Conservation (phyloP, 2,329 filamentous ascomycete genomes). For the Dryadomyces quercus-mongolicae region DNA sequence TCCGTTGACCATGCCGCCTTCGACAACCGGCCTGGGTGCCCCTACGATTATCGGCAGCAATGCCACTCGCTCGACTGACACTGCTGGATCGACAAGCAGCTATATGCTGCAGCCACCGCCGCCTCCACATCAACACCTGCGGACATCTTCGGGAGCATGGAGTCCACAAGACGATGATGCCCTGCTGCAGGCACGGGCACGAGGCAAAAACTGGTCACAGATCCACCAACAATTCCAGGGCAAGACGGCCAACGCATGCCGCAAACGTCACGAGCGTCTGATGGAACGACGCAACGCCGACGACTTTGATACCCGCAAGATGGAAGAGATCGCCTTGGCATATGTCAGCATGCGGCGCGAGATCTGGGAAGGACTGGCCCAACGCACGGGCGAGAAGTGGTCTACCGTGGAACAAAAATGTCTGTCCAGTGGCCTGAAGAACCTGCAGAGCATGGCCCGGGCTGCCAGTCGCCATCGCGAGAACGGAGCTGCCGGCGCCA, state of each 20-base stretch:
- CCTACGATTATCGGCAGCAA: not conserved
- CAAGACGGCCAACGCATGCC: conserved; percentile 75
- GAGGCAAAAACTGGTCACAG: conserved; percentile 72
- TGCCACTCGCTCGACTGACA: not conserved
- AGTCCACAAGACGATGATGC: conserved; percentile 61
- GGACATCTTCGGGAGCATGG: conserved; percentile 58
- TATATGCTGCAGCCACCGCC: conserved; percentile 5
- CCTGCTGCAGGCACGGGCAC: conserved; percentile 57
- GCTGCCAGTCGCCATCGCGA: not conserved
- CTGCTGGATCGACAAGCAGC: not conserved
- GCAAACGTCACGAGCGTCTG: conserved; percentile 76
- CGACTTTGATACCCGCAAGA: conserved; percentile 66
- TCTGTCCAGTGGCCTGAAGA: conserved; percentile 75
- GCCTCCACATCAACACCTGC: conserved; percentile 25
- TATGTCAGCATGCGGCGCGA: conserved; percentile 72
- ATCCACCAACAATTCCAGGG: conserved; percentile 65
- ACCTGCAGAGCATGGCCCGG: conserved; percentile 58
- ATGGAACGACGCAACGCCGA: conserved; percentile 64
- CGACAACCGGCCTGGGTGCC: not conserved
- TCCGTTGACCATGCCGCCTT: conserved; percentile 2
- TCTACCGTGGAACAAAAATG: conserved; percentile 59
- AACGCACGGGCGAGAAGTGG: conserved; percentile 74
- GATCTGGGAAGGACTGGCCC: conserved; percentile 68
- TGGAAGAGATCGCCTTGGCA: conserved; percentile 61
- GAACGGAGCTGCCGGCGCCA: not conserved